Evolutionary conservation across 2,329 filamentous ascomycete genomes (phyloP).

Genomic region (Trichoderma sp.): DNA sequence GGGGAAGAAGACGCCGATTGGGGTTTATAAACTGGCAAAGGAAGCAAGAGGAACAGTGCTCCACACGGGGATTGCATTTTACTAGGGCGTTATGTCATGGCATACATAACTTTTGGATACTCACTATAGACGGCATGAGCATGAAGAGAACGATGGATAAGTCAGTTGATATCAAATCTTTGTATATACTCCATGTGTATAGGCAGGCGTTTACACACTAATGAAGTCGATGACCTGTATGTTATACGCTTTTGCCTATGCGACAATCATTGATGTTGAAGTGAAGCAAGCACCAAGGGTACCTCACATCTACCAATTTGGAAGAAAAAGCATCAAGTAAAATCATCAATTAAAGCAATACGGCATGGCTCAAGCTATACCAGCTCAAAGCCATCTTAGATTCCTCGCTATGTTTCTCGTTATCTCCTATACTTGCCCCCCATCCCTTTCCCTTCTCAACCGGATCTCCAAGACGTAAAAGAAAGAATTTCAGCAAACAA

Average conservation of each 20-base stretch:
- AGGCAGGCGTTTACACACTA: not conserved
- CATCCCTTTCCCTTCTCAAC: not conserved
- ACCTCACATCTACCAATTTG: not conserved
- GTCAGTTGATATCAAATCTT: not conserved
- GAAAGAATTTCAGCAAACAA: not conserved
- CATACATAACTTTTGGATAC: conserved; percentile 1
- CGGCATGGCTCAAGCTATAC: not conserved
- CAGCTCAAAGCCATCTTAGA: not conserved
- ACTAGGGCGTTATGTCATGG: conserved; percentile 4
- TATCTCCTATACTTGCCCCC: not conserved
- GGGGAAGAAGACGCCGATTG: not conserved
- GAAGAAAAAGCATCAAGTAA: not conserved
- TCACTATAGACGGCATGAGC: conserved; percentile 8
- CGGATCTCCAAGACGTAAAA: not conserved
- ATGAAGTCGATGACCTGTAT: not conserved
- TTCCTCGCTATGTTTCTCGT: conserved; percentile 10
- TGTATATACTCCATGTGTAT: conserved; percentile 4
- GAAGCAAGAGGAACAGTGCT: conserved; percentile 10
- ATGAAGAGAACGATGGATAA: not conserved
- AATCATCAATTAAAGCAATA: conserved; percentile 7
- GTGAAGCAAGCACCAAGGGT: not conserved
- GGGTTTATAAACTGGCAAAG: not conserved
- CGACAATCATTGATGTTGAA: too few species aligned
- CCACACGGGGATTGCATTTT: conserved; percentile 17
- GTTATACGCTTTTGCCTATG: not conserved